Conservation (phyloP, 2,329 filamentous ascomycete species). For the Periconia digitata region DNA sequence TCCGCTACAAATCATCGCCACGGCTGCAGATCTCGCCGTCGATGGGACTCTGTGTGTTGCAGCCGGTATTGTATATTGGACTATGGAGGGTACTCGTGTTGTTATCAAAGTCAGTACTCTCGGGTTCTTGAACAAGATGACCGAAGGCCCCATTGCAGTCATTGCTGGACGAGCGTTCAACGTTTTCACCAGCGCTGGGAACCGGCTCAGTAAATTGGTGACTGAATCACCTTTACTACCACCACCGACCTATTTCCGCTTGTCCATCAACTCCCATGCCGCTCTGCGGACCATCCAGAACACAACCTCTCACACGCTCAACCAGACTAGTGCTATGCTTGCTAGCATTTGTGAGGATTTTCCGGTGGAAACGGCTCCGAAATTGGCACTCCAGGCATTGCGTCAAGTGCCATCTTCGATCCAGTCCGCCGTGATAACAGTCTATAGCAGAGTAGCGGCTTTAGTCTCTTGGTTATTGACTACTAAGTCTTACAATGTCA, state of each 20-base stretch:
- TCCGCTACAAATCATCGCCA: constrained; percentile 71
- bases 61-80: constrained; percentile 53
- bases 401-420: constrained; percentile 17
- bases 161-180: constrained; percentile 33
- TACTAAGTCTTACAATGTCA: constrained; percentile 41
- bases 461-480: constrained; percentile 31
- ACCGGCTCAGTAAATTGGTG: constrained; percentile 36
- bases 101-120: constrained; percentile 22
- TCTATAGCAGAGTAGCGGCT: constrained; percentile 14
- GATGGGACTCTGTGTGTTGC: constrained; percentile 70
- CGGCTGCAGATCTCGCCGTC: constrained; percentile 75
- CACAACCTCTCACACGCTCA: constrained; percentile 35
- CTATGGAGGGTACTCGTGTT: constrained; percentile 29
- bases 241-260: constrained; percentile 35
- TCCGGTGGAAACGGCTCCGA: constrained; percentile 21
- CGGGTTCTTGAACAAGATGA: constrained; percentile 17
- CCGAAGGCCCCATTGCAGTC: constrained; percentile 20
- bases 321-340: constrained; percentile 30
- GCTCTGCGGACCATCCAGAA: constrained; percentile 43
- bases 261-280: constrained; percentile 41
- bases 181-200: constrained; percentile 38
- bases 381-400: constrained; percentile 18
- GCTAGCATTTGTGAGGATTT: constrained; percentile 28
- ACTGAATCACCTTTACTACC: constrained; percentile 28
- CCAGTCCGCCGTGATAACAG: constrained; percentile 1